These are phyloP conservation scores for Alternaria ventricosa DNA, from an alignment of 2,329 filamentous ascomycete genomes.

Conservation along the genomic window DNA sequence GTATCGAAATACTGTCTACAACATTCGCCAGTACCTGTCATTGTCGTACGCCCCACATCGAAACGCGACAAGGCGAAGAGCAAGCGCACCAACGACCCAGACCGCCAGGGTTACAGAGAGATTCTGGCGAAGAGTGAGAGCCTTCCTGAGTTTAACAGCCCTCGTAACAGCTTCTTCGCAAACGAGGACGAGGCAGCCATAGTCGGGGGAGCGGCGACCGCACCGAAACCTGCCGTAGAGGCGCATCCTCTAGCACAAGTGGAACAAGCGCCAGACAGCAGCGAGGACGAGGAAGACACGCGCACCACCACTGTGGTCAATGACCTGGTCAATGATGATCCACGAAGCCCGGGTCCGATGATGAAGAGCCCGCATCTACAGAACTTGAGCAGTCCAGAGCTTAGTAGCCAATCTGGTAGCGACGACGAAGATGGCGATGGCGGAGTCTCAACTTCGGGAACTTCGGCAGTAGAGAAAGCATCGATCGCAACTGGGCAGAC, in stretches of 20 bases:
- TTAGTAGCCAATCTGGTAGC: slow-evolving; percentile 45
- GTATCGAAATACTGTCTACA: slow-evolving; percentile 96
- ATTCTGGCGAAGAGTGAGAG: slow-evolving; percentile 74
- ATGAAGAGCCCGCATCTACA: slow-evolving; percentile 51
- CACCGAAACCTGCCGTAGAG: slow-evolving; percentile 44
- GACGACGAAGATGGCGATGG: slow-evolving; percentile 40
- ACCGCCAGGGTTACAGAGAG: slow-evolving; percentile 75
- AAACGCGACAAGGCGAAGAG: slow-evolving; percentile 90
- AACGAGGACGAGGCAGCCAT: slow-evolving; percentile 54
- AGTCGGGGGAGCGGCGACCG: slow-evolving; percentile 58
- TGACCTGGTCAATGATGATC: slow-evolving; percentile 34
- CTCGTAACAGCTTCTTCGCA: slow-evolving; percentile 54
- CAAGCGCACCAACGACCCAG: slow-evolving; percentile 80
- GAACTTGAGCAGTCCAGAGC: slow-evolving; percentile 49
- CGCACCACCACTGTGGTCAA: slow-evolving; percentile 8
- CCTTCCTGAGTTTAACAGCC: slow-evolving; percentile 57
- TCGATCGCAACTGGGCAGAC: slow-evolving; percentile 1
- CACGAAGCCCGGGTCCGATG: slow-evolving; percentile 41
- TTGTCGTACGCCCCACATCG: slow-evolving; percentile 85
- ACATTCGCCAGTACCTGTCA: slow-evolving; percentile 90
- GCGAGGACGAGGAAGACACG: slow-evolving; percentile 23
- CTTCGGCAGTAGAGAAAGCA: slow-evolving; percentile 7
- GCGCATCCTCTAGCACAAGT: slow-evolving; percentile 42
- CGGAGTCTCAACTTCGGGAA: slow-evolving; percentile 22
- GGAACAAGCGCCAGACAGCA: slow-evolving; percentile 28